Evolutionary conservation across 208 protist genomes (phyloP).

Genomic region (Crithidia mellificae): DNA sequence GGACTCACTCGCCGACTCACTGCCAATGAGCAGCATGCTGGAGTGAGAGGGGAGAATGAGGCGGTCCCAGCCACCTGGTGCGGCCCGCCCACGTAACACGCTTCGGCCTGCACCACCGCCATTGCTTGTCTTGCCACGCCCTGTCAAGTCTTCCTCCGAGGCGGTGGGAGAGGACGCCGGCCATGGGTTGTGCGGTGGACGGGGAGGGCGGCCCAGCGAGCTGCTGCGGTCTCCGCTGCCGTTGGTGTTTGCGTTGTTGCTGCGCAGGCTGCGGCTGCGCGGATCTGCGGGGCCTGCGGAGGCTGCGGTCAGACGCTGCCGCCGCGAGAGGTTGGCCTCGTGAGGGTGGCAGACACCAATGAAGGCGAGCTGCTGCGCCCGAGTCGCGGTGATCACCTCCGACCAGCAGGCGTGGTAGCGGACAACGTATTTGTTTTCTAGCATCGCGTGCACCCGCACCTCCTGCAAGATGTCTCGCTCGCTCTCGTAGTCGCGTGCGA

Average conservation of each 20-base stretch:
- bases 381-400: conserved; percentile 65
- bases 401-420: conserved; percentile 86
- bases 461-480: conserved; percentile 74
- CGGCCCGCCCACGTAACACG: conserved; percentile 1
- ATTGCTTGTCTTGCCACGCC: no score
- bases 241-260: no score
- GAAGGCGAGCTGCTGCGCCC: conserved; percentile 70
- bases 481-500: conserved; percentile 64
- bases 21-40: conserved; percentile 32
- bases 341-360: conserved; percentile 53
- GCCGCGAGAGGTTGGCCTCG: conserved; percentile 32
- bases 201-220: not conserved
- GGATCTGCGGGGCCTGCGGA: not conserved
- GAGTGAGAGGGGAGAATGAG: conserved; percentile 21
- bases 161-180: not conserved
- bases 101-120: not conserved
- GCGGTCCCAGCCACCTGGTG: conserved; percentile 25
- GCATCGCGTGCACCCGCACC: conserved; percentile 68
- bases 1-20: conserved; percentile 22
- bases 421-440: conserved; percentile 63
- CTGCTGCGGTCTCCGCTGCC: conserved; percentile 1
- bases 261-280: not conserved
- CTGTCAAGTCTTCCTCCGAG: conserved; percentile 6
- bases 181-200: not conserved
- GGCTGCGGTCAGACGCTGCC: not conserved